These are phyloP conservation scores for Trichophyton verrucosum DNA, from an alignment of 2,329 filamentous ascomycete species.

Conservation along the genomic window DNA sequence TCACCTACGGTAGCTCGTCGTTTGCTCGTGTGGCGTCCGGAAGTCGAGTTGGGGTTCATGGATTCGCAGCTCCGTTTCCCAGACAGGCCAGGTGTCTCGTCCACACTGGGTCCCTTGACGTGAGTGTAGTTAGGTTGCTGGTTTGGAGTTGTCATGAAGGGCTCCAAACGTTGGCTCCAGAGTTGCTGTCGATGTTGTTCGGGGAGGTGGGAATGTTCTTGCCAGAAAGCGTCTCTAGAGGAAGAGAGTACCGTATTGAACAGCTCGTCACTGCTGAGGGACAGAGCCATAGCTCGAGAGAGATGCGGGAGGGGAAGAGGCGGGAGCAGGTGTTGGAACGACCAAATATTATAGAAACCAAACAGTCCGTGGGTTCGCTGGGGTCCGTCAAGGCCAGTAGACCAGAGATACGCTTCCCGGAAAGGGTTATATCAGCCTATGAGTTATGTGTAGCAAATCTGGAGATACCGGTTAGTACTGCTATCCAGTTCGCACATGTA, in stretches of 20 bases:
- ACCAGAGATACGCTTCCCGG: neutral
- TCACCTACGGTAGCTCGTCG: constrained; percentile 37
- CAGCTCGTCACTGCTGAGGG: constrained; percentile 27
- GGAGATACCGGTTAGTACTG: neutral
- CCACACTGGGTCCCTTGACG: constrained; percentile 13
- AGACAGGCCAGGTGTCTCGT: constrained; percentile 22
- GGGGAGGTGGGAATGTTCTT: constrained; percentile 29
- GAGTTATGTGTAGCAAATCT: neutral
- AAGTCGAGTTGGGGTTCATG: constrained; percentile 24
- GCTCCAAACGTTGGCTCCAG: constrained; percentile 29
- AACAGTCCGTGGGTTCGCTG: neutral
- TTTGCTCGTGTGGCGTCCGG: constrained; percentile 30
- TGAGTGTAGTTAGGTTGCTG: constrained; percentile 13
- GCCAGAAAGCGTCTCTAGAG: constrained; percentile 32
- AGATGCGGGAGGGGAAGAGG: too few species aligned
- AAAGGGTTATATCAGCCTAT: neutral
- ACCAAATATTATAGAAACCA: constrained; percentile 1
- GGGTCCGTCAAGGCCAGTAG: neutral
- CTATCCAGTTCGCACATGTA: neutral
- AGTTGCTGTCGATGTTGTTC: constrained; percentile 31
- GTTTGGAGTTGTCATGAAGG: constrained; percentile 25
- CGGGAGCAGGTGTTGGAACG: constrained; percentile 12
- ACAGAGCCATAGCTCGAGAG: constrained; percentile 20
- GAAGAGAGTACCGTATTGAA: constrained; percentile 31
- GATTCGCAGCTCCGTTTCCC: constrained; percentile 34